Evolutionary conservation across 169 alveolate genomes (phyloP).

Genomic region (Plasmodium coatneyi): DNA sequence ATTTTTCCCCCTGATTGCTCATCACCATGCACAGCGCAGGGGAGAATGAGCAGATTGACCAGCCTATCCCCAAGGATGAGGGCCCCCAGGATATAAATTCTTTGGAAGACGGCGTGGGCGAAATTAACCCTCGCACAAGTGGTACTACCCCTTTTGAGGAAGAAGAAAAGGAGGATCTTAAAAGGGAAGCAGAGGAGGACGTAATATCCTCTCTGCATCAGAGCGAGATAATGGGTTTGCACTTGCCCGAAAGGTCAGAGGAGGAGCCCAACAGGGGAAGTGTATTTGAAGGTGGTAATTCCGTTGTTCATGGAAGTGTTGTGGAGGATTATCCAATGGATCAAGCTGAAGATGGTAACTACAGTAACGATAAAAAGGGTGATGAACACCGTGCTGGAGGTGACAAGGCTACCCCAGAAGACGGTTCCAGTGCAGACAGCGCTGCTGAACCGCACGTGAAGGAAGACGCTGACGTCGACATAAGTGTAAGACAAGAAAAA

Average conservation of each 20-base stretch:
- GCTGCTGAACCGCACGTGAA: background rate
- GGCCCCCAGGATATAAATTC: background rate
- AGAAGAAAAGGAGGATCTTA: background rate
- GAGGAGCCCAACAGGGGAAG: background rate
- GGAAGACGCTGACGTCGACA: background rate
- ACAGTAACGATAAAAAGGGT: background rate
- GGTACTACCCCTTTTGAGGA: constrained; percentile 9
- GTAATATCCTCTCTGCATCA: background rate
- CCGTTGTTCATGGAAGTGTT: background rate
- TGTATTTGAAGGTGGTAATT: background rate
- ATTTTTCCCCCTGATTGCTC: background rate
- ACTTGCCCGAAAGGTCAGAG: background rate
- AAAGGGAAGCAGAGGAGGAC: constrained; percentile 11
- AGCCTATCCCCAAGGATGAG: background rate
- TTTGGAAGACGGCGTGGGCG: constrained; percentile 1
- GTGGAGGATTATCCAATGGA: background rate
- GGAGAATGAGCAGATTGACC: background rate
- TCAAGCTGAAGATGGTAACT: background rate
- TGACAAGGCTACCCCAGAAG: background rate
- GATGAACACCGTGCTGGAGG: background rate
- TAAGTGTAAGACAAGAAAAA: background rate
- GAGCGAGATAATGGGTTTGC: background rate
- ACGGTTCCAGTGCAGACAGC: background rate
- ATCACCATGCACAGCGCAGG: background rate
- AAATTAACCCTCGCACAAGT: background rate